These are phyloP conservation scores for Claviceps lovelessii DNA, from an alignment of 2,329 filamentous ascomycete genomes.

Conservation along the genomic window DNA sequence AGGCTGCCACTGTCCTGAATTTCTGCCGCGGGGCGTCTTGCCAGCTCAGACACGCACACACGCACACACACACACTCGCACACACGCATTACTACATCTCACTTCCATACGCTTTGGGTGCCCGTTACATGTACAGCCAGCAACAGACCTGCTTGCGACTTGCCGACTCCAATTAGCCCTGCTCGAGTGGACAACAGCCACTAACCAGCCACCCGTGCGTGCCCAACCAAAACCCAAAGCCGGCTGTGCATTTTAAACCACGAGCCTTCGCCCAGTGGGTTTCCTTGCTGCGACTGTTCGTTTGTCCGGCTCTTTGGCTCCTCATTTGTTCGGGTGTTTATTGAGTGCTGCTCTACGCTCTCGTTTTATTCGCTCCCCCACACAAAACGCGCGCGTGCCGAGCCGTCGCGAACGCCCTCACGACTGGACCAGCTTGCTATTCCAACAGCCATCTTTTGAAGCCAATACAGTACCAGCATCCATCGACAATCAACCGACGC, in stretches of 20 bases:
- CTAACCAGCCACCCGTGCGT: slow-evolving; percentile 26
- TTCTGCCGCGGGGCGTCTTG: slow-evolving; percentile 32
- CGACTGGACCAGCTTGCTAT: background rate
- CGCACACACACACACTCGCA: slow-evolving; percentile 23
- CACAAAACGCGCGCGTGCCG: slow-evolving; percentile 2
- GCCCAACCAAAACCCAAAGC: slow-evolving; percentile 30
- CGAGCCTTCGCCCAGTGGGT: slow-evolving; percentile 14
- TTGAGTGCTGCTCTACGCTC: slow-evolving; percentile 3
- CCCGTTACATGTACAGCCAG: slow-evolving; percentile 26
- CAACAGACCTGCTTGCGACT: slow-evolving; percentile 16
- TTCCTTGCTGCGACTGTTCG: slow-evolving; percentile 12
- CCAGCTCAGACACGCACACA: slow-evolving; percentile 42
- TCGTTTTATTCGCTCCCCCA: slow-evolving; percentile 9
- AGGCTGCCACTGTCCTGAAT: slow-evolving; percentile 16
- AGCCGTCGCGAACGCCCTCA: background rate
- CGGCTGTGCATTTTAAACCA: slow-evolving; percentile 20
- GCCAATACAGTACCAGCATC: background rate
- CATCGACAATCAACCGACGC: slow-evolving; percentile 15
- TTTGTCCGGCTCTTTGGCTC: slow-evolving; percentile 7
- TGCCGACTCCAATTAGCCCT: slow-evolving; percentile 18
- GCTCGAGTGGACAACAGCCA: slow-evolving; percentile 24
- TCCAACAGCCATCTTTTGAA: background rate
- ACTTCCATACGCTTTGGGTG: slow-evolving; percentile 42
- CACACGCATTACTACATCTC: slow-evolving; percentile 32
- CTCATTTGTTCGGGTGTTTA: slow-evolving; percentile 5